phyloP scores from a whole-genome alignment of 2,329 filamentous ascomycete species.

The Pseudogymnoascus pannorum region DNA sequence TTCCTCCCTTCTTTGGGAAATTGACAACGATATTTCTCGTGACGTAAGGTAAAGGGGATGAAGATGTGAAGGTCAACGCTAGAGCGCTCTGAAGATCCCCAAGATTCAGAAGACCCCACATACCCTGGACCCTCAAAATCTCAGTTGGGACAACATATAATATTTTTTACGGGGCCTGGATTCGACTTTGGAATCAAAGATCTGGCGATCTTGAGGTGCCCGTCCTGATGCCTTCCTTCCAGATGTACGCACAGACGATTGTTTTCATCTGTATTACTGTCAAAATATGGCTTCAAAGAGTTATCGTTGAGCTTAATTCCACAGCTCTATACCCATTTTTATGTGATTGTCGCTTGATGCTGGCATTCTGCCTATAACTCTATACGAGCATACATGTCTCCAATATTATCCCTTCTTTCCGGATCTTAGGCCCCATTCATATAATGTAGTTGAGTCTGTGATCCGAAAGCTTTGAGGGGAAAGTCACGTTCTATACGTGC shows the following conservation, averaged over 20 bases:
- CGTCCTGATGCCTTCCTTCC: background rate
- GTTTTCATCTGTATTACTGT: background rate
- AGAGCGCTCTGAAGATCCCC: background rate
- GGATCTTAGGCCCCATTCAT: background rate
- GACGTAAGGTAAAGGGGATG: background rate
- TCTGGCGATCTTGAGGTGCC: background rate
- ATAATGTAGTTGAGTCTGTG: background rate
- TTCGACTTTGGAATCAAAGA: constrained; percentile 2
- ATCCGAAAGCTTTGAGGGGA: background rate
- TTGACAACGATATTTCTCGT: background rate
- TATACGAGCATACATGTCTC: background rate
- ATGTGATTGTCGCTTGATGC: background rate
- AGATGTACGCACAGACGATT: background rate
- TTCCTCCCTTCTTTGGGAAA: background rate
- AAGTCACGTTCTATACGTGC: background rate
- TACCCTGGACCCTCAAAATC: constrained; percentile 5
- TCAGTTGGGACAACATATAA: background rate
- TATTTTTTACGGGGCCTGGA: background rate
- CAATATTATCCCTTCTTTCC: background rate
- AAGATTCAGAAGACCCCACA: constrained; percentile 4
- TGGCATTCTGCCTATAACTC: background rate
- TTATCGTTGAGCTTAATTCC: background rate
- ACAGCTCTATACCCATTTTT: background rate
- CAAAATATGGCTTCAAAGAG: background rate
- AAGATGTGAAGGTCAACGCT: constrained; percentile 1